Evolutionary conservation across 805 yeast species (phyloP), one percentile per base, ranked within the genome.

Genomic region (Tetrapisispora arboricola): DNA sequence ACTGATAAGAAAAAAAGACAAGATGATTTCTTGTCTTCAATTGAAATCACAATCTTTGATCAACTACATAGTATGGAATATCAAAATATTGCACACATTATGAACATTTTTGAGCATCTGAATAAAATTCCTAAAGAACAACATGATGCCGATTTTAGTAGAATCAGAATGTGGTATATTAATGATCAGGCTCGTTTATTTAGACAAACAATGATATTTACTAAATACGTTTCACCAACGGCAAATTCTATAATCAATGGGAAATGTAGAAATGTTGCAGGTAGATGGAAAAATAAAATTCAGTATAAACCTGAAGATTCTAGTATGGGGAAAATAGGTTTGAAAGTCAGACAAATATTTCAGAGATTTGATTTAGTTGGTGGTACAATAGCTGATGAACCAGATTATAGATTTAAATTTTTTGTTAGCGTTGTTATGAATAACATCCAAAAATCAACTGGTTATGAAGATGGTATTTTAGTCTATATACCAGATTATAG

Each of bases 21-120:
- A 49, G 74, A 72, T 42, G 96, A 88, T 59, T 92, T 87, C 54
- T 63, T 92, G 44, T 80, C 94, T 26, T 87, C 96, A 1, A 84
- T 92, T 49, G 98, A 92, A 60, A 60, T 92, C 3, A 61, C 81
- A 38, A 64, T 88, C 16, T 63, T 86, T 30, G 98, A 92, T 61
- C 84, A 84, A 52, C 76, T 92, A 11, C 87, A 87, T 54, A 84
- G 86, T 24, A 69, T 88, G 48, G 83, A 84, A 55, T 83, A 82
- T 83, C 98, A 92, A 63, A 86, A 88, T 55, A 83, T 96, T 88
- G 82, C 82, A 28, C 95, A 90, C 63, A 71, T 92, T 8, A 78
- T 79, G 13, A 72, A 78, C 6, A 62, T 82, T n/a, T 66, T 80
- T 49, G 76, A 78, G 47, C 78, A 80, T 55, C 49, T 87, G 42